Percentiles rank a stretch among this genome's conserved stretches.
These are phyloP conservation scores for Aspergillus awamori DNA, from an alignment of 2,329 filamentous ascomycete species.

Conservation along the genomic window DNA sequence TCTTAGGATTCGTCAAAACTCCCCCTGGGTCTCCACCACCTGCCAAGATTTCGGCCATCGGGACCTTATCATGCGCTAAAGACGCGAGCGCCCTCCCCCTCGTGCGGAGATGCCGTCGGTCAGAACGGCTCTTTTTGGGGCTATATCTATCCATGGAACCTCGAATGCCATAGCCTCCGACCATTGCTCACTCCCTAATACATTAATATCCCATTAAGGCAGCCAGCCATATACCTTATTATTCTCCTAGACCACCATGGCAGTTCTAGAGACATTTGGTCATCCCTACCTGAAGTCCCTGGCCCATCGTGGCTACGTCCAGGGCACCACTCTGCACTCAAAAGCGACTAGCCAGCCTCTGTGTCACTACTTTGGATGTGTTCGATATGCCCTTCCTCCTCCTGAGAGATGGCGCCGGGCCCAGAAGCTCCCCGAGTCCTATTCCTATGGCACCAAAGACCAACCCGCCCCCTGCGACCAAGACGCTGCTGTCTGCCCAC, in stretches of 20 bases:
- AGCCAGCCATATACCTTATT: background rate
- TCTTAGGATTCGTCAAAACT: background rate
- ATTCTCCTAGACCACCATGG: background rate
- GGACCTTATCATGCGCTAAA: background rate
- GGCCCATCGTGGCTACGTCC: conserved; percentile 50
- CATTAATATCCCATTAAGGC: background rate
- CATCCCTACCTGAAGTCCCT: conserved; percentile 31
- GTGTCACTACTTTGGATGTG: conserved; percentile 57
- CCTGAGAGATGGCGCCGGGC: conserved; percentile 55
- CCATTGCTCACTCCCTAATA: background rate
- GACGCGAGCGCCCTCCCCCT: background rate
- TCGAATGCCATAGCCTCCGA: background rate
- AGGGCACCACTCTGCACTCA: conserved; percentile 51
- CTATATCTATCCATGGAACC: background rate
- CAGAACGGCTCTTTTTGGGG: background rate
- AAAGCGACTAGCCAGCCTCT: conserved; percentile 35
- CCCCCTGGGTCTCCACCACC: background rate
- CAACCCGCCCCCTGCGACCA: conserved; percentile 52
- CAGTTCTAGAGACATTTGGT: conserved; percentile 30
- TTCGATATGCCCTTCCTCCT: conserved; percentile 60
- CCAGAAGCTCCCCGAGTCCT: conserved; percentile 50
- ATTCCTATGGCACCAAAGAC: conserved; percentile 54
- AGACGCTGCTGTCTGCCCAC: conserved; percentile 52
- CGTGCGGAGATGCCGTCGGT: background rate
- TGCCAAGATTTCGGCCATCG: conserved; percentile 6